A percentile compares a stretch with the other conserved stretches of the same genome.
phyloP scores from a whole-genome alignment of 2,329 filamentous ascomycete genomes.

The Trichoderma arundinaceum region DNA sequence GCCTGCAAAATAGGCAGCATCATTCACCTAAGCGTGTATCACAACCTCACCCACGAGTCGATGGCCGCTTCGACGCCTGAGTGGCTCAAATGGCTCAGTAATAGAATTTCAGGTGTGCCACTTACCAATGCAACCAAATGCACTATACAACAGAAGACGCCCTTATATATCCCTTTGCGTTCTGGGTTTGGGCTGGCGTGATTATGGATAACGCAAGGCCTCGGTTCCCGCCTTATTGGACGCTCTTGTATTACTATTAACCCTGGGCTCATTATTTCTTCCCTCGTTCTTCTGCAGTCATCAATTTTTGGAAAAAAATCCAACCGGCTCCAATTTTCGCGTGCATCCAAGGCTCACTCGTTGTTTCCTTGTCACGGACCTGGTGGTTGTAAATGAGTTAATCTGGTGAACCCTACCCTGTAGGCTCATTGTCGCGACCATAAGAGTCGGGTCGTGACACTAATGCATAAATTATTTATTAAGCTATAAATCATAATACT shows the following conservation, averaged over 20 bases:
- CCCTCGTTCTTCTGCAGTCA: not conserved
- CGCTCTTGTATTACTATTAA: not conserved
- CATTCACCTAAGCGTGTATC: conserved; percentile 31
- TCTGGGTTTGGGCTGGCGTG: not conserved
- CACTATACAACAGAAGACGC: not conserved
- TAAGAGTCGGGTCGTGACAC: too few species aligned
- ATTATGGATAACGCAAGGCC: not conserved
- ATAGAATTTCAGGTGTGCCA: not conserved
- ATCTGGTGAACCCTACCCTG: too few species aligned
- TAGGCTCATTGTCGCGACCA: too few species aligned
- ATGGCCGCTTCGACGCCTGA: conserved; percentile 21
- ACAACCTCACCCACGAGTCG: conserved; percentile 7
- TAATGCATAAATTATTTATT: too few species aligned
- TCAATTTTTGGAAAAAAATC: not conserved
- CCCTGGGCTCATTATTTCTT: not conserved
- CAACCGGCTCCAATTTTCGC: not conserved
- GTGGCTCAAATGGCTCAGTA: conserved; percentile 25
- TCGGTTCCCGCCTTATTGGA: not conserved
- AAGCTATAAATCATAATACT: too few species aligned
- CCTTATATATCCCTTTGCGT: not conserved
- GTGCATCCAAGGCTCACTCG: not conserved
- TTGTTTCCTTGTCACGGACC: not conserved
- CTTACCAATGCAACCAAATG: not conserved
- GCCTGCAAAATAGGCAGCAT: conserved; percentile 23
- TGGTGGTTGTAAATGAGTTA: not conserved